Base-by-base conservation (phyloP, 2,329 filamentous ascomycete genomes). In the Pseudocercospora fuligena region DNA sequence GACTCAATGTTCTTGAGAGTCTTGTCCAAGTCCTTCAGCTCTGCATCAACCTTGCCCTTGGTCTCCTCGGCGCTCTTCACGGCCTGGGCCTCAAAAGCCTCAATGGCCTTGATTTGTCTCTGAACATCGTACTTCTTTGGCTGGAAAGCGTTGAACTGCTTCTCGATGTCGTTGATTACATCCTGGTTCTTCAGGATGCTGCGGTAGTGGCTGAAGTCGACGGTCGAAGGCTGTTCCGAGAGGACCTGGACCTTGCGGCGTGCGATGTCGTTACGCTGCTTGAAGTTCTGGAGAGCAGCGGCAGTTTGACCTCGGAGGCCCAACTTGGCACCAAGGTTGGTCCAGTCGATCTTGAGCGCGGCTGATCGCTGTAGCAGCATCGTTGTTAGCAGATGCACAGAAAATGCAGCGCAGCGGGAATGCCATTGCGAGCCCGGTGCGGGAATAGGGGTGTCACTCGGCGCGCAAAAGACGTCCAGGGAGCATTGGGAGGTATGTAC, bases 261-360 rank as follows among this genome's bases (percentile, higher is more conserved):
- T 80, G 93, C 94, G 81, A 97, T 94, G 81, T 99, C 95, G 87
- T 98, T 97, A 85, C 95, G 94, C 90, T 97, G 95, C 89, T 99
- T 99, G 91, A 99, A 99, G 73, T 92, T 88, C 82, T 94, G 91
- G 70, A 99, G 93, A 70, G 94, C 91, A 77, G 90, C 85, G 75
- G 92, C 94, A 75, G 95, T 99, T 86, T 93, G 92, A 82, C 95
- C 95, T 82, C 92, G 92, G 82, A 99, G 93, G 82, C 94, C 94
- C 78, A 99, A 93, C 80, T 94, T 96, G 84, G 88, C 89, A 84
- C 91, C 91, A 79, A 99, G 89, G 86, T 96, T 95, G 85, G 89
- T 89, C 95, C 95, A 99, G 90, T 99, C 95, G 88, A 99, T 89
- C 89, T 98, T 99, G 84, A 96, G 89, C 84, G 94, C 94, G 87